Base-by-base conservation (phyloP, 495 filamentous ascomycete genomes). In the Trichoderma virens region DNA sequence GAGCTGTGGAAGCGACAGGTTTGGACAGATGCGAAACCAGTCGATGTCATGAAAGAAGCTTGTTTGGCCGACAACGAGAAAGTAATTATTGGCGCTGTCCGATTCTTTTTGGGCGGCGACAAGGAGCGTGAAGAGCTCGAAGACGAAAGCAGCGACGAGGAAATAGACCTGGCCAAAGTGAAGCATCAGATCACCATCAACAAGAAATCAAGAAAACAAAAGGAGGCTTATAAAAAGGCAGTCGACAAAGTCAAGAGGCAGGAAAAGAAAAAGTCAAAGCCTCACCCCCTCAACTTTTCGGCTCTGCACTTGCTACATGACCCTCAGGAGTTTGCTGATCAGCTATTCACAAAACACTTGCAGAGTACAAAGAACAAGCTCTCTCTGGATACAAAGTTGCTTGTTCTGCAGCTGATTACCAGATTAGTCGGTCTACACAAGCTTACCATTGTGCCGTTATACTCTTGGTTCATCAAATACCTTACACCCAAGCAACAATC, bases 101-200 rank as follows among this genome's bases (percentile, higher is more conserved):
- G 90, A 34, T 99, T 97, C 79, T 99, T 99, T 79, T 79, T 99
- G 1, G 95, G 95, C 31, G 93, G 92, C 28, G 93, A 97, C 73
- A 89, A 93, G 73, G 94, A 97, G 76, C 83, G 92, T 63, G 94
- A 98, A 70, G 93, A 98, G 67, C 79, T 88, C 59, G 90, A 93
- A 41, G 92, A 97, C 61, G 92, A 96, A 60, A 89, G 85, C 72
- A 93, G 90, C 73, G 91, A 93, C 71, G 89, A 92, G 23, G 84
- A 78, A 18, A 76, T 96, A 31, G 91, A 97, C 71, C 81, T 98
- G 66, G 86, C 82, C 35, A 87, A 87, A 69, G 74, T 97, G 60
- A 90, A 87, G 73, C 93, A 98, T 75, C 89, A 91, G 69, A 82
- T 84, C 43, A 86, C 83, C 9, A 94, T 97, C 75, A 97, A 96